These are phyloP conservation scores for Allium sativum DNA, from an alignment of 106 monocot genomes.

Conservation along the genomic window DNA sequence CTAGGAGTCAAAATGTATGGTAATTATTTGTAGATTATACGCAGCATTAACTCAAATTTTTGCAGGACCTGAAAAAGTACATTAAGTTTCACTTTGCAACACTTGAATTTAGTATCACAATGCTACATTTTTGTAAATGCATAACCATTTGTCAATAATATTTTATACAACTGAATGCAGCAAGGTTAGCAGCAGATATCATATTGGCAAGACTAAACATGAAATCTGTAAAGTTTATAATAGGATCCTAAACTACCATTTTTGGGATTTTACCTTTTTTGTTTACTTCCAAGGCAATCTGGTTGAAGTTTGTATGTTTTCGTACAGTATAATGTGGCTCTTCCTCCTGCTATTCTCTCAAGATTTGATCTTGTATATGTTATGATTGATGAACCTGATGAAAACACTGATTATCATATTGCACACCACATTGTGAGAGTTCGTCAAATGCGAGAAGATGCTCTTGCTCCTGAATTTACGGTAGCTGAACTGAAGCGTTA, in stretches of 20 bases:
- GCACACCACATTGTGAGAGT: constrained; percentile 99
- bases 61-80: no score
- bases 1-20: no score
- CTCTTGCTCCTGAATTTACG: constrained; percentile 83
- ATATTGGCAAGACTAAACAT: no score
- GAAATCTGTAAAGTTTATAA: no score
- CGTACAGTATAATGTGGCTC: constrained; percentile 88
- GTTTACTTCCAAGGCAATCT: not conserved
- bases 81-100: no score
- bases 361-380: constrained; percentile 79
- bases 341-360: constrained; percentile 76
- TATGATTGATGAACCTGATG: constrained; percentile 99
- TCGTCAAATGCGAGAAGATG: constrained; percentile 87
- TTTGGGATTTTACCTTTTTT: not conserved
- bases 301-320: not conserved
- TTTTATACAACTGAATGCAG: not conserved
- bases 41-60: no score
- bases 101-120: no score
- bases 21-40: no score
- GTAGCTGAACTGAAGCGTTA: constrained; percentile 89
- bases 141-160: not conserved
- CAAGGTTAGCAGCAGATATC: not conserved
- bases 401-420: constrained; percentile 86
- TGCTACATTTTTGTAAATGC: no score
- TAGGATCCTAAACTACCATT: no score